A percentile compares a stretch with the other conserved stretches of the same genome.
Evolutionary conservation across 1,284 basidiomycete species (phyloP).

Genomic region (Puccinia horiana): DNA sequence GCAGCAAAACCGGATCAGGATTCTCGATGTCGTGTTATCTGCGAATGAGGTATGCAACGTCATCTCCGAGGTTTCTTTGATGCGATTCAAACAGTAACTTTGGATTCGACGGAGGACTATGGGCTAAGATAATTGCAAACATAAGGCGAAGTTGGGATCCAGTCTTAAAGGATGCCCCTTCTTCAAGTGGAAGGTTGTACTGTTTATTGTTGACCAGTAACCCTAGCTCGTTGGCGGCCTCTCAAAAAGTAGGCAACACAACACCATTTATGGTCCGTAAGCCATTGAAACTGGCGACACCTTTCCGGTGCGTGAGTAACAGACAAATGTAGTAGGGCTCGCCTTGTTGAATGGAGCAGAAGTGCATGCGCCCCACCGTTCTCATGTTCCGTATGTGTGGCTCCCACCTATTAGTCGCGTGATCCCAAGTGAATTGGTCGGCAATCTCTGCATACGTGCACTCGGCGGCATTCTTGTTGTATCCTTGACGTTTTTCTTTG

Average conservation of each 20-base stretch:
- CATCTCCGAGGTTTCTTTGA: background rate
- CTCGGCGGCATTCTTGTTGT: background rate
- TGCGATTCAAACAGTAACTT: background rate
- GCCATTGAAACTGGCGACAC: background rate
- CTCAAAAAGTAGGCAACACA: background rate
- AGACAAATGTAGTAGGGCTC: slow-evolving; percentile 1
- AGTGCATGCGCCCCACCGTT: background rate
- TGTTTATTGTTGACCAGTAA: background rate
- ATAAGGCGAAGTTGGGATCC: background rate
- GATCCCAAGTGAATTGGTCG: background rate
- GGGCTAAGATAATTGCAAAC: background rate
- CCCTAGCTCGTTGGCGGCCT: background rate
- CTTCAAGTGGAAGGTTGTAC: background rate
- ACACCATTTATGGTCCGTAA: background rate
- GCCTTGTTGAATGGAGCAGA: background rate
- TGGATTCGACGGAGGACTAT: background rate
- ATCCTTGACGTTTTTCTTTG: background rate
- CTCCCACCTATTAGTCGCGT: background rate
- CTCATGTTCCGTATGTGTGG: too few species aligned
- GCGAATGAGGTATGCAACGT: background rate
- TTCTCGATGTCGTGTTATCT: too few species aligned
- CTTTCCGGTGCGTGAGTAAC: background rate
- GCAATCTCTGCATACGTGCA: background rate
- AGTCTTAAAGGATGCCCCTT: background rate
- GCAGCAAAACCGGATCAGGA: background rate